phyloP scores from a whole-genome alignment of 352 stramenopile genomes.

The Elongisporangium undulatum region DNA sequence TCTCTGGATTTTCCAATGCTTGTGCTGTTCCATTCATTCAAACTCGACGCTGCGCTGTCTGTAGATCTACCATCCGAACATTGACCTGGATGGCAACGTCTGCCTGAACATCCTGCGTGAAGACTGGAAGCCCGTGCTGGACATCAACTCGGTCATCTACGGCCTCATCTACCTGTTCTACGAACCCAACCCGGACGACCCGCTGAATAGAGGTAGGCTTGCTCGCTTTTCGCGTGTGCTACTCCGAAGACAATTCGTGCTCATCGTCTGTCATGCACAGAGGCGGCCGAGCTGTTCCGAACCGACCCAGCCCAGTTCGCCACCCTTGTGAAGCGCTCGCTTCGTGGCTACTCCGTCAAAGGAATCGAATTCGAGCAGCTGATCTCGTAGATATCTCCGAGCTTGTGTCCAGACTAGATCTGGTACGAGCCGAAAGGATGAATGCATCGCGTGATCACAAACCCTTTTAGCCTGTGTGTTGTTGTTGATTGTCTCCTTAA shows the following conservation, averaged over 20 bases:
- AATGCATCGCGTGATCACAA: neutral
- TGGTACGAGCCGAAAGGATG: neutral
- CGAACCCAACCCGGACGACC: constrained; percentile 98
- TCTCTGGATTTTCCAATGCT: neutral
- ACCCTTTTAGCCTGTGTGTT: neutral
- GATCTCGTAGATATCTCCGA: constrained; percentile 25
- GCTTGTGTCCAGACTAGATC: neutral
- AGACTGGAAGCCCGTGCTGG: constrained; percentile 98
- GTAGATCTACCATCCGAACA: constrained; percentile 98
- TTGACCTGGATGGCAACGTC: constrained; percentile 98
- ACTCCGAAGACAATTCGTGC: neutral
- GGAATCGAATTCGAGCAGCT: constrained; percentile 83
- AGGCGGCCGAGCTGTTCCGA: constrained; percentile 96
- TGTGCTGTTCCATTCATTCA: neutral
- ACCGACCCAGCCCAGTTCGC: constrained; percentile 93
- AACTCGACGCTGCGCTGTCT: neutral
- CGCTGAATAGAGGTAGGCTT: constrained; percentile 90
- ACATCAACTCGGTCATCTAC: constrained; percentile 99
- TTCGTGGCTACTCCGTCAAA: constrained; percentile 77
- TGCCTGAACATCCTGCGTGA: constrained; percentile 97
- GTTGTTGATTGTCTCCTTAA: neutral
- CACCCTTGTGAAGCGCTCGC: constrained; percentile 82
- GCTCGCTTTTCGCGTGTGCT: neutral
- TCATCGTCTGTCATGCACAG: constrained; percentile 27
- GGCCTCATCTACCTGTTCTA: constrained; percentile 99